Evolutionary conservation across 2,329 filamentous ascomycete species (phyloP).

Genomic region (Exophiala viscosa): DNA sequence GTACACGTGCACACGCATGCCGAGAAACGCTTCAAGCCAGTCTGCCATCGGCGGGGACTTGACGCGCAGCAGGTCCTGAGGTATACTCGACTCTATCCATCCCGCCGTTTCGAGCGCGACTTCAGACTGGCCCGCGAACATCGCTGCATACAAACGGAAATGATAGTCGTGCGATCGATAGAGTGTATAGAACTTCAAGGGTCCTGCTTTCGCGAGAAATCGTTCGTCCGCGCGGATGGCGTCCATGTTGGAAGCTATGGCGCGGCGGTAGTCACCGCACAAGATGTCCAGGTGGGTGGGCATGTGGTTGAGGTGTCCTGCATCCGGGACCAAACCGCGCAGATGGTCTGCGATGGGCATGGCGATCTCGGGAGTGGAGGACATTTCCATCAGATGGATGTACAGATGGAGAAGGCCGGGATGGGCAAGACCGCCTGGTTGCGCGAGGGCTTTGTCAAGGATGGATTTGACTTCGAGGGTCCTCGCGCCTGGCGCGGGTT

Average conservation of each 20-base stretch:
- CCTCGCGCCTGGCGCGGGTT: constrained; percentile 52
- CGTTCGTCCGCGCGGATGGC: constrained; percentile 67
- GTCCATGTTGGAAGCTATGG: constrained; percentile 63
- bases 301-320: constrained; percentile 72
- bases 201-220: constrained; percentile 57
- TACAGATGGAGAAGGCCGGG: constrained; percentile 71
- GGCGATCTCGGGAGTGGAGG: constrained; percentile 59
- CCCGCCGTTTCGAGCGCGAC: constrained; percentile 60
- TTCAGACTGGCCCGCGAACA: constrained; percentile 66
- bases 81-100: constrained; percentile 59
- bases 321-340: constrained; percentile 63
- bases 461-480: constrained; percentile 58
- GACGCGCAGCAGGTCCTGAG: constrained; percentile 61
- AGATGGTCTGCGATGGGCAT: constrained; percentile 59
- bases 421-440: constrained; percentile 52
- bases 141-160: constrained; percentile 71
- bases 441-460: constrained; percentile 56
- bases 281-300: constrained; percentile 72
- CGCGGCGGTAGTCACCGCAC: constrained; percentile 65
- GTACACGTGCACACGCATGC: constrained; percentile 64
- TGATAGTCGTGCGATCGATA: constrained; percentile 74
- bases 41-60: constrained; percentile 71
- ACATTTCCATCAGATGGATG: constrained; percentile 78
- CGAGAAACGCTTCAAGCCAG: constrained; percentile 69
- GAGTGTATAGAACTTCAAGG: constrained; percentile 70